These are phyloP conservation scores for Anethum foeniculum DNA, from an alignment of 140 eudicot species.

Conservation along the genomic window DNA sequence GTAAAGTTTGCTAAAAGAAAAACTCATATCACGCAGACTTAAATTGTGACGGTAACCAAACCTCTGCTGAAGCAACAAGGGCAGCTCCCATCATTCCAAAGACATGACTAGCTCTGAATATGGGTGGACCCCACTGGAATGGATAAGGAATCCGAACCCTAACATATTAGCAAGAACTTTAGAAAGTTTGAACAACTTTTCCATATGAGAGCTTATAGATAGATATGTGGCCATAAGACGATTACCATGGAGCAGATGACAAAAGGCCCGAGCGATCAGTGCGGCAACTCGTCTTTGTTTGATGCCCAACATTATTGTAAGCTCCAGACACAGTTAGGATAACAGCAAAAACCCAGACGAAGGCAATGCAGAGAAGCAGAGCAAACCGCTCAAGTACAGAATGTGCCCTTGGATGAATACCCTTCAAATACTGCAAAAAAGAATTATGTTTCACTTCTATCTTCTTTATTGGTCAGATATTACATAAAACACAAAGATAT, in stretches of 20 bases:
- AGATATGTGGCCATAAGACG: neutral
- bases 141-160: slow-evolving; percentile 80
- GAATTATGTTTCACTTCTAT: neutral
- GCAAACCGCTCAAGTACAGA: slow-evolving; percentile 59
- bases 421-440: slow-evolving; percentile 52
- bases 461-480: neutral
- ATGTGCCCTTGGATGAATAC: slow-evolving; percentile 33
- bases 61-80: slow-evolving; percentile 88
- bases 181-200: neutral
- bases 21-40: neutral
- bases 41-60: slow-evolving; percentile 15
- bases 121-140: slow-evolving; percentile 89
- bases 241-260: slow-evolving; percentile 81
- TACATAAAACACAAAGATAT: neutral
- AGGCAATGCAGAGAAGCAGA: slow-evolving; percentile 60
- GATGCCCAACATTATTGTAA: slow-evolving; percentile 39
- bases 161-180: slow-evolving; percentile 3
- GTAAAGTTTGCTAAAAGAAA: neutral
- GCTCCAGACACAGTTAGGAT: slow-evolving; percentile 84
- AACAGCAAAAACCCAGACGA: slow-evolving; percentile 86
- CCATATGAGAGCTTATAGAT: neutral
- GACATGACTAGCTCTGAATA: slow-evolving; percentile 87
- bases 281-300: slow-evolving; percentile 63
- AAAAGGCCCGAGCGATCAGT: slow-evolving; percentile 54
- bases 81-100: slow-evolving; percentile 93